Percentiles rank a stretch among this genome's conserved stretches.
Evolutionary conservation across 2,329 filamentous ascomycete genomes (phyloP).

Genomic region (Nannizzia gypsea): DNA sequence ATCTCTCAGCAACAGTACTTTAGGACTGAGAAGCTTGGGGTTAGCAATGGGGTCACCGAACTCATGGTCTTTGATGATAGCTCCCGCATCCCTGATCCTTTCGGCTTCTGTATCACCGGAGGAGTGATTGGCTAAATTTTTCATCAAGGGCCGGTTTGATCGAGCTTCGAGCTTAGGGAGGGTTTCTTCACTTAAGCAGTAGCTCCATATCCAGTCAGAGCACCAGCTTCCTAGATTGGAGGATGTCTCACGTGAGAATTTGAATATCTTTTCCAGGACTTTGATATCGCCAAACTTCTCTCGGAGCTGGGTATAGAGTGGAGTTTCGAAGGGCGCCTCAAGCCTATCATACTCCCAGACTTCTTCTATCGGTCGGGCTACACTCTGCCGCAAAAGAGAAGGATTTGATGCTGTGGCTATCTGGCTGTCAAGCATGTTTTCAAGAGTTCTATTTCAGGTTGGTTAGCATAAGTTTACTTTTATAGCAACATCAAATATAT

Average conservation of each 20-base stretch:
- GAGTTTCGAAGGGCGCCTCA: constrained; percentile 46
- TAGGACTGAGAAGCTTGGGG: constrained; percentile 51
- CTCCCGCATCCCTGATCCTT: constrained; percentile 47
- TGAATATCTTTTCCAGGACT: constrained; percentile 46
- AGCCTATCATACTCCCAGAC: constrained; percentile 46
- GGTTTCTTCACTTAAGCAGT: constrained; percentile 54
- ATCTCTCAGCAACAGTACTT: constrained; percentile 52
- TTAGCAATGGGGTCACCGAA: constrained; percentile 31
- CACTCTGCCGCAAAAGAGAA: constrained; percentile 45
- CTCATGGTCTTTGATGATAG: constrained; percentile 43
- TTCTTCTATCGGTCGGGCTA: constrained; percentile 50
- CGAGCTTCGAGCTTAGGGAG: constrained; percentile 49
- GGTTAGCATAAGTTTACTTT: background rate
- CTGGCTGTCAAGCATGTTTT: constrained; percentile 63
- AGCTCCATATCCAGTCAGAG: constrained; percentile 67
- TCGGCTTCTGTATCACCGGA: constrained; percentile 42
- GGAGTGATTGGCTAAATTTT: constrained; percentile 6
- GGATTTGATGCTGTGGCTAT: constrained; percentile 66
- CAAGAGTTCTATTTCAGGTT: constrained; percentile 47
- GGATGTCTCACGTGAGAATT: constrained; percentile 48
- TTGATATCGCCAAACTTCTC: constrained; percentile 41
- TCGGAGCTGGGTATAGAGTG: constrained; percentile 49
- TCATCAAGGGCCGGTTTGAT: constrained; percentile 12
- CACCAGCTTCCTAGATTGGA: constrained; percentile 70
- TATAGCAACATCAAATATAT: background rate